Evolutionary conservation across 2,329 filamentous ascomycete genomes (phyloP).

Genomic region (Fusarium poae): DNA sequence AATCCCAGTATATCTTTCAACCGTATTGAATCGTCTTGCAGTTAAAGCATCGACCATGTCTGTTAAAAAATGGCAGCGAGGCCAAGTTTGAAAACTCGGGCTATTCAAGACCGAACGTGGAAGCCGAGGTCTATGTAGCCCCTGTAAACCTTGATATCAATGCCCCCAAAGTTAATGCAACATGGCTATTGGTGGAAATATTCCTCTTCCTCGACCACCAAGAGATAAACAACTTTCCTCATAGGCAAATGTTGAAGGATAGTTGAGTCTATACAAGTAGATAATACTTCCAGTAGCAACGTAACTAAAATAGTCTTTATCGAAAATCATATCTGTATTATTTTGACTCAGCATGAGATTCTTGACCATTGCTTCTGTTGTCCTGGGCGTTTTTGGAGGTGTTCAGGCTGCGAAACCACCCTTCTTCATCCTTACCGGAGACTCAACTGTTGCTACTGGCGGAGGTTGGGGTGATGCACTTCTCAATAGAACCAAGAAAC

Average conservation of each 20-base stretch:
- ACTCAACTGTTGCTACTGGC: conserved; percentile 18
- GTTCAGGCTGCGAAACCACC: conserved; percentile 9
- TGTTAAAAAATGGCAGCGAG: background rate
- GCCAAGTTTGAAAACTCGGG: background rate
- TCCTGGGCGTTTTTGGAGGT: background rate
- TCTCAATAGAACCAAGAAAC: conserved; percentile 7
- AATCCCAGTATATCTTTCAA: too few species aligned
- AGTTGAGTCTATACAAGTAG: background rate
- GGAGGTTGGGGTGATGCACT: conserved; percentile 21
- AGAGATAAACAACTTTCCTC: background rate
- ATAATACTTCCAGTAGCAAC: background rate
- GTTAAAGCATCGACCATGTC: background rate
- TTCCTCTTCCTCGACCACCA: background rate
- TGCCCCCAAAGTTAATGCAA: background rate
- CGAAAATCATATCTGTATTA: too few species aligned
- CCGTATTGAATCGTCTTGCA: too few species aligned
- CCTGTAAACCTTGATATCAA: background rate
- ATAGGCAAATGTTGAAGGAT: background rate
- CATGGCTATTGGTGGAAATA: background rate
- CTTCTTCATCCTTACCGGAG: conserved; percentile 20
- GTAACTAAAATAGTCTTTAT: fast-evolving
- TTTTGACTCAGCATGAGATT: conserved; percentile 2
- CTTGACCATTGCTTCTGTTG: fast-evolving
- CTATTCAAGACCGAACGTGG: background rate
- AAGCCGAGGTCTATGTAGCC: background rate